phyloP scores from a whole-genome alignment of 2,329 filamentous ascomycete species.

The Daldinia sp. region DNA sequence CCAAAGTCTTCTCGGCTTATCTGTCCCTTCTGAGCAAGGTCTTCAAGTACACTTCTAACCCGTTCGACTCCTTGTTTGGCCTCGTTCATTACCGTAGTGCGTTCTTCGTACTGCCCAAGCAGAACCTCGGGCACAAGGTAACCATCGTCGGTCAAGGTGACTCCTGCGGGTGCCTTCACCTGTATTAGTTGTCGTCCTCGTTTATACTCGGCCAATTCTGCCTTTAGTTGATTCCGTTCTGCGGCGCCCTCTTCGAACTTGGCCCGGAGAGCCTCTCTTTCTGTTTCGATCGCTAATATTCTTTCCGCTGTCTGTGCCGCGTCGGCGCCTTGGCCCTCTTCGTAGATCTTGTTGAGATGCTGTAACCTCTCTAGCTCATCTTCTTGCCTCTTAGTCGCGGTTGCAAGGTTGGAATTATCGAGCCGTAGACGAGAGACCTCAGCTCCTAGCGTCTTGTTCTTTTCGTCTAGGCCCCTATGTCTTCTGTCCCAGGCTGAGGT shows the following conservation, averaged over 20 bases:
- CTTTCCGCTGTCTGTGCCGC: background rate
- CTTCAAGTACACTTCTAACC: background rate
- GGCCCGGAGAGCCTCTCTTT: background rate
- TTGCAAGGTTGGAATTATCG: slow-evolving; percentile 24
- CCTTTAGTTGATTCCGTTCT: slow-evolving; percentile 6
- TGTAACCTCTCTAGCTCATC: slow-evolving; percentile 38
- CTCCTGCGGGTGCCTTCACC: background rate
- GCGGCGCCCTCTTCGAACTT: slow-evolving; percentile 10
- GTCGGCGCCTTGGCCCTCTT: slow-evolving; percentile 22
- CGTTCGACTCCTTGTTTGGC: slow-evolving; percentile 24
- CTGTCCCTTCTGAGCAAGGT: slow-evolving; percentile 16
- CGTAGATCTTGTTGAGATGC: slow-evolving; percentile 36
- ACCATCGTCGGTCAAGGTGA: background rate
- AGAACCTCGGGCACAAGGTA: slow-evolving; percentile 2
- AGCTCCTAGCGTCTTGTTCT: slow-evolving; percentile 13
- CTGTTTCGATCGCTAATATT: slow-evolving; percentile 11
- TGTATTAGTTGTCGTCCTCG: background rate
- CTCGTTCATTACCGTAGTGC: slow-evolving; percentile 7
- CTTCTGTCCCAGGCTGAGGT: slow-evolving; percentile 45
- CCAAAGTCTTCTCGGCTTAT: slow-evolving; percentile 15
- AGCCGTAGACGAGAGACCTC: slow-evolving; percentile 31
- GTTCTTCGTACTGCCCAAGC: slow-evolving; percentile 11
- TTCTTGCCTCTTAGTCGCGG: slow-evolving; percentile 25
- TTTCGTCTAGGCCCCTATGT: slow-evolving; percentile 35
- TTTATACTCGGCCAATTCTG: slow-evolving; percentile 22